Evolutionary conservation across 805 yeast genomes (phyloP), one percentile per base, ranked within the genome.

Genomic region (Zygoascus bituminiphila): DNA sequence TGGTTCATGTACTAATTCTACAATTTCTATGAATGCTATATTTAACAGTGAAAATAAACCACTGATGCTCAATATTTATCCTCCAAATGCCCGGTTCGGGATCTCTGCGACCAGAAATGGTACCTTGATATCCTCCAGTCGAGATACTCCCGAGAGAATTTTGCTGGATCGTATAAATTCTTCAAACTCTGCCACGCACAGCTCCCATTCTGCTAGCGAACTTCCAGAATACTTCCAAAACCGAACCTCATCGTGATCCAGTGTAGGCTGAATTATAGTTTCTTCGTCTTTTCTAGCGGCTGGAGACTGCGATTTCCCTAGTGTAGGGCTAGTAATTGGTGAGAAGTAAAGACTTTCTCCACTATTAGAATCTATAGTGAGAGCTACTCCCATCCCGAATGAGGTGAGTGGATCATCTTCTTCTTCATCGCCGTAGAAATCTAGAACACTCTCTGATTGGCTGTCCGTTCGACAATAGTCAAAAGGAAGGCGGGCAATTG

Each of bases 181-280:
- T 53, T 69, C 73, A 47, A 63, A 70, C 46, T 63, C 61, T 6
- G 50, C 40, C 37, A 68, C 70, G 8, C 58, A 56, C 2, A 53
- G 48, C 42, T 59, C 61, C 73, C 73, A 69, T 47, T 69, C 74
- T 26, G 65, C 57, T 21, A 70, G 51, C 17, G 73, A 59, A 23
- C 68, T 56, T 9, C 70, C 69, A 15, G 67, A 62, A 48, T 69
- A 70, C 51, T 63, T 66, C 69, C 68, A 67, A 44, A 55, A 59
- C 51, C 36, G 57, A 48, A 56, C 47, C 21, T 54, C 52, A 33
- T 56, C 58, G 9, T 43, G 37, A 21, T 42, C 37, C 22, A 40
- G 22, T 26, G 29, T n/a, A 42, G 10, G 9, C 20, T 19, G 23
- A 41, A 24, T 46, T 20, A 36, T 12, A 10, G 40, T 36, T 36